Percentiles rank a stretch among this genome's conserved stretches.
phyloP scores from a whole-genome alignment of 163 green algal genomes.

The Coccomyxa subellipsoidea region DNA sequence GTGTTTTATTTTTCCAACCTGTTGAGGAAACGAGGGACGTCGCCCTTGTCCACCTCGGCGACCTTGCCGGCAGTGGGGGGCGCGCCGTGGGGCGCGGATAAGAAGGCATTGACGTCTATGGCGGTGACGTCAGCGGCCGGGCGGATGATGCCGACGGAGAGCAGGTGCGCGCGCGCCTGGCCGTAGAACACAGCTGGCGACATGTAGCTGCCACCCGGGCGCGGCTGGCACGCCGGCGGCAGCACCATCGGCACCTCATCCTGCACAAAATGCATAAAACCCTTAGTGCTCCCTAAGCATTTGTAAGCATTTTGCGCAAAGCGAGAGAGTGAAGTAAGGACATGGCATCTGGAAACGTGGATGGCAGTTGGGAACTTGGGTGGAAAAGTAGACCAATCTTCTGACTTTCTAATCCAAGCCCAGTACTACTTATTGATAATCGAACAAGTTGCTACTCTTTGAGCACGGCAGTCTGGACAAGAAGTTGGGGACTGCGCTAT shows the following conservation, averaged over 20 bases:
- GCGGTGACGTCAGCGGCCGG: constrained; percentile 17
- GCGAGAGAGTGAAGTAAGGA: too few relatives aligned
- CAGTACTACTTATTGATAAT: too few relatives aligned
- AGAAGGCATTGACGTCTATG: constrained; percentile 21
- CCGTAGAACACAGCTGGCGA: constrained; percentile 20
- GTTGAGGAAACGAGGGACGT: constrained; percentile 44
- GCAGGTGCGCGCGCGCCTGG: constrained; percentile 36
- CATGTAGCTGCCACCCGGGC: background rate
- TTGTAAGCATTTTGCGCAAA: too few relatives aligned
- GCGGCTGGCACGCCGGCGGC: constrained; percentile 18
- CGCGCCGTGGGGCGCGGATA: constrained; percentile 18
- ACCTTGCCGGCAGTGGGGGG: constrained; percentile 19
- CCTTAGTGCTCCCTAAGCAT: too few relatives aligned
- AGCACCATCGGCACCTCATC: constrained; percentile 18
- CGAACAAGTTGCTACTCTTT: too few relatives aligned
- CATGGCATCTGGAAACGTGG: too few relatives aligned
- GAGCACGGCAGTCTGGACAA: too few relatives aligned
- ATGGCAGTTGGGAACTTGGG: too few relatives aligned
- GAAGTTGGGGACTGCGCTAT: too few relatives aligned
- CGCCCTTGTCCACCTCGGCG: constrained; percentile 30
- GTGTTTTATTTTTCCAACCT: too few relatives aligned
- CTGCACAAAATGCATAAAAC: constrained; percentile 11
- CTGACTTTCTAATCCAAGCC: too few relatives aligned
- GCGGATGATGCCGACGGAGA: constrained; percentile 44
- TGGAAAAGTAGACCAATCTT: too few relatives aligned